These are phyloP conservation scores for Dothistroma septosporum DNA, from an alignment of 2,329 filamentous ascomycete species.

Conservation along the genomic window DNA sequence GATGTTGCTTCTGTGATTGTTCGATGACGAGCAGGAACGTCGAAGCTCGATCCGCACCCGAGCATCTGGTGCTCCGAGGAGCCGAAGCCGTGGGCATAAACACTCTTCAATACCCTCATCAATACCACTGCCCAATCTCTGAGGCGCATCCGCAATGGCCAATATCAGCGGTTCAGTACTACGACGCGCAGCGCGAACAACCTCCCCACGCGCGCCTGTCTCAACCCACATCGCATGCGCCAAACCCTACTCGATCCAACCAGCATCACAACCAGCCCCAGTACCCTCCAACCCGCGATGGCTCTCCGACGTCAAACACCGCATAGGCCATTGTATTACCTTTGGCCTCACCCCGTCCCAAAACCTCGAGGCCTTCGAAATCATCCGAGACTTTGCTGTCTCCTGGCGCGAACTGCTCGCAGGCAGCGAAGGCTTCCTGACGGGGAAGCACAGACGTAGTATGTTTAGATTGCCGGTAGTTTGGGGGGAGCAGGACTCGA, in stretches of 20 bases:
- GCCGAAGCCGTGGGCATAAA: not conserved
- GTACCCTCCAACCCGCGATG: constrained; percentile 54
- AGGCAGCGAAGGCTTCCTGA: constrained; percentile 72
- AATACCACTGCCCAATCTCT: not conserved
- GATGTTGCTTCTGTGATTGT: not conserved
- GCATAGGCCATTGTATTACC: constrained; percentile 69
- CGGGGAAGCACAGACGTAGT: constrained; percentile 57
- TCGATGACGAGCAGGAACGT: not conserved
- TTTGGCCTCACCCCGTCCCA: constrained; percentile 65
- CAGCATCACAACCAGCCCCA: constrained; percentile 25
- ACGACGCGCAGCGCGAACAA: no score
- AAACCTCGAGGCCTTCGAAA: constrained; percentile 52
- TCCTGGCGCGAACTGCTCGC: constrained; percentile 71
- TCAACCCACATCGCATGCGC: no score
- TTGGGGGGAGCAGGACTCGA: constrained; percentile 77
- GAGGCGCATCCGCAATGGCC: no score
- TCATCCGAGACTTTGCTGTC: constrained; percentile 57
- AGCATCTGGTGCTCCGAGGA: constrained; percentile 1
- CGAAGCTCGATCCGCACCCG: not conserved
- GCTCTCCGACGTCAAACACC: constrained; percentile 63
- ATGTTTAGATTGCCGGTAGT: constrained; percentile 64
- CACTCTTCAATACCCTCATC: not conserved
- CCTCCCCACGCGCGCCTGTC: no score
- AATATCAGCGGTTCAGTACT: no score
- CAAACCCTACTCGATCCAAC: constrained; percentile 6